phyloP scores from a whole-genome alignment of 129 eudicot species.

The Logfia minima region DNA sequence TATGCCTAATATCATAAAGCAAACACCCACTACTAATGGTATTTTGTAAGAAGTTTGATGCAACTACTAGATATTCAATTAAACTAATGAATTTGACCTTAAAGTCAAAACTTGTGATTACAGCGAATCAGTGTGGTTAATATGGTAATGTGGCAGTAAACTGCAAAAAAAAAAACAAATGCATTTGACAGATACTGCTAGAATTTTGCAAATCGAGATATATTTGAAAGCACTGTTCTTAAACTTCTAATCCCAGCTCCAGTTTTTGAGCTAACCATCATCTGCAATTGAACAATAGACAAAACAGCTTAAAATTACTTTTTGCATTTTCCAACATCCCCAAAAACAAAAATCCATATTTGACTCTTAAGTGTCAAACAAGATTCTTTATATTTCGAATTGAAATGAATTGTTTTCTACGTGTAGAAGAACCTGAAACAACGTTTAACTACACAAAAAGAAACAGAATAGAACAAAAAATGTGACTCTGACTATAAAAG shows the following conservation, averaged over 20 bases:
- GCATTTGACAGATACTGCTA: constrained; percentile 29
- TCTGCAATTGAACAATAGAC: constrained; percentile 47
- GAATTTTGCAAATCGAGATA: constrained; percentile 61
- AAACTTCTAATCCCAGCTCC: constrained; percentile 88
- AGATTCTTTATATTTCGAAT: neutral
- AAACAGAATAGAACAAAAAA: neutral
- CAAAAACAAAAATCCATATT: constrained; percentile 4
- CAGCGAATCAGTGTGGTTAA: neutral
- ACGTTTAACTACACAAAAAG: neutral
- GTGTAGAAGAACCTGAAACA: constrained; percentile 9
- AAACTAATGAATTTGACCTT: constrained; percentile 5
- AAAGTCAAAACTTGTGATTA: neutral
- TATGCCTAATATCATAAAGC: constrained; percentile 7
- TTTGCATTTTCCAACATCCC: neutral
- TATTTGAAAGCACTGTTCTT: constrained; percentile 71
- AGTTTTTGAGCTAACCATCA: constrained; percentile 94
- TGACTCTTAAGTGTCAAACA: neutral
- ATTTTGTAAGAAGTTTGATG: neutral
- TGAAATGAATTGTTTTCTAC: neutral
- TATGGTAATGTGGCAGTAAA: neutral
- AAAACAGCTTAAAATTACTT: neutral
- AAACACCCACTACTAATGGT: constrained; percentile 6
- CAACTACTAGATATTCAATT: constrained; percentile 11
- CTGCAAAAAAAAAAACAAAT: constrained; percentile 1
- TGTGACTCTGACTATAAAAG: neutral